phyloP scores from a whole-genome alignment of 129 eudicot species.

The Tagetes erecta region DNA sequence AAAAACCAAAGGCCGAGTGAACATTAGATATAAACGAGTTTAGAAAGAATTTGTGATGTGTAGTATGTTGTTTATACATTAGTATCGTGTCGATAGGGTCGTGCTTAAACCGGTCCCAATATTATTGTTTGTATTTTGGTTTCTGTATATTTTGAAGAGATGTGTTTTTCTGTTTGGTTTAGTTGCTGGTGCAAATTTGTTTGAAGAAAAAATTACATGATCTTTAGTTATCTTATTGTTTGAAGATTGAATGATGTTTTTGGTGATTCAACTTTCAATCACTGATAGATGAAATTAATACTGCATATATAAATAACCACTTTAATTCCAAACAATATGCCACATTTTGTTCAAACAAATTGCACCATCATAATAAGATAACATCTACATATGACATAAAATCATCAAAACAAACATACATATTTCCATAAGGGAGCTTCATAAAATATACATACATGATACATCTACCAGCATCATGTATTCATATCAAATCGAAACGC shows the following conservation, averaged over 20 bases:
- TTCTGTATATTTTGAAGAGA: background rate
- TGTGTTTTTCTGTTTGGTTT: background rate
- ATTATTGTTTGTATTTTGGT: background rate
- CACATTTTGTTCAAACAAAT: background rate
- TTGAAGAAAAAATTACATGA: background rate
- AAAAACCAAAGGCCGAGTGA: conserved; percentile 67
- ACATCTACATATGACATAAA: background rate
- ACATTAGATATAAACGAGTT: conserved; percentile 10
- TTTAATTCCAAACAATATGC: background rate
- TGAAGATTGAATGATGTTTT: background rate
- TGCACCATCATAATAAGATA: conserved; percentile 10
- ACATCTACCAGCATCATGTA: background rate
- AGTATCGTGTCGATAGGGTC: background rate
- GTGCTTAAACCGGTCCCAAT: background rate
- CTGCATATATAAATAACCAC: background rate
- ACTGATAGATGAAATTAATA: no score
- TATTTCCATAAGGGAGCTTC: no score
- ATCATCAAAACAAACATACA: background rate
- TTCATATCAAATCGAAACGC: background rate
- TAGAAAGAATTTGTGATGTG: background rate
- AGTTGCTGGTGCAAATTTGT: background rate
- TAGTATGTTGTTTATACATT: conserved; percentile 5
- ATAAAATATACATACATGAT: background rate
- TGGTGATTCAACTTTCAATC: background rate
- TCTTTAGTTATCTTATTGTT: background rate